Conservation (phyloP, 768 basidiomycete species). For the Scleroderma citrinum region DNA sequence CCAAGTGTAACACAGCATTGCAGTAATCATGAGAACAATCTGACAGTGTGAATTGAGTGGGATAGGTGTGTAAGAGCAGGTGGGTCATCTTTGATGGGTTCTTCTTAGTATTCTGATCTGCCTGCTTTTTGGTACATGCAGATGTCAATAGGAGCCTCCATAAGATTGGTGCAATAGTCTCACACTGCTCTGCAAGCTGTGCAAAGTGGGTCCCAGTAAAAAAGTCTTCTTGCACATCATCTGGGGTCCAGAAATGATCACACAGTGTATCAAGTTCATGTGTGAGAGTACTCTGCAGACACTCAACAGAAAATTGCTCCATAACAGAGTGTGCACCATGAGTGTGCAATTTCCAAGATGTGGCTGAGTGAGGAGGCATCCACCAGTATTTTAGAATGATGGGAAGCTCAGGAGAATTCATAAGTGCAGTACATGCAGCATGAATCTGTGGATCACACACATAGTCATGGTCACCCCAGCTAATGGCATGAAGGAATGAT, state of each 20-base stretch:
- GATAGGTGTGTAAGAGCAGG: conserved; percentile 22
- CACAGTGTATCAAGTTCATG: conserved; percentile 12
- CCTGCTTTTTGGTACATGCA: conserved; percentile 9
- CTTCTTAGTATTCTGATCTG: conserved; percentile 12
- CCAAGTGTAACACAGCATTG: neutral
- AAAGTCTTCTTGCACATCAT: conserved; percentile 13
- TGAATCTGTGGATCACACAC: conserved; percentile 3
- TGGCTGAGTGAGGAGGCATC: conserved; percentile 17
- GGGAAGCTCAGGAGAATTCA: conserved; percentile 16
- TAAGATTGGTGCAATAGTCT: conserved; percentile 7
- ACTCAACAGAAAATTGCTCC: conserved; percentile 17
- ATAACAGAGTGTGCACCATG: conserved; percentile 14
- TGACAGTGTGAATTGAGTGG: conserved; percentile 9
- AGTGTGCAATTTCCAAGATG: conserved; percentile 11
- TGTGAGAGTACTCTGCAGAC: conserved; percentile 7
- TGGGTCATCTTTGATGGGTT: conserved; percentile 17
- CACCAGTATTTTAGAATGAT: conserved; percentile 21
- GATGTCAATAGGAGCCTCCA: conserved; percentile 10
- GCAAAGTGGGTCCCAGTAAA: conserved; percentile 13
- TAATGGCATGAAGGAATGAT: neutral
- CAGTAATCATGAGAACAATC: neutral
- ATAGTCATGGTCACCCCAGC: conserved; percentile 15
- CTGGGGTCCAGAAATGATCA: conserved; percentile 3
- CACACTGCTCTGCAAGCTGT: conserved; percentile 4
- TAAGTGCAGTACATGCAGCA: conserved; percentile 10